A percentile compares a stretch with the other conserved stretches of the same genome.
Conservation (phyloP, 2,329 filamentous ascomycete species). For the Colletotrichum trifolii region DNA sequence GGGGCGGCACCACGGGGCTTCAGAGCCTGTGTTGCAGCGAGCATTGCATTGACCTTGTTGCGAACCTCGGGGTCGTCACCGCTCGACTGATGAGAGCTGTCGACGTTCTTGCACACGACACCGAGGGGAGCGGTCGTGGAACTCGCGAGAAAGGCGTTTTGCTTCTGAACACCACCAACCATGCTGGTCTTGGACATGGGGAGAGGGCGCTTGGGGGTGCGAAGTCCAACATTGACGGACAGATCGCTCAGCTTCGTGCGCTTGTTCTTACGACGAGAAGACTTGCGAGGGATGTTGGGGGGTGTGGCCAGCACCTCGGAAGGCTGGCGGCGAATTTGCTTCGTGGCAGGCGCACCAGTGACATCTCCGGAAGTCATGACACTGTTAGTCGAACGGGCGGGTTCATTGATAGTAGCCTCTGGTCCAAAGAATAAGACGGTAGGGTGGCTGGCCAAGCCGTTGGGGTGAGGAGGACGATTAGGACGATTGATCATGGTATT, state of each 20-base stretch:
- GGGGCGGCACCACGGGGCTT: conserved; percentile 43
- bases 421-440: conserved; percentile 17
- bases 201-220: neutral
- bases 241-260: neutral
- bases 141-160: neutral
- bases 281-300: conserved; percentile 34
- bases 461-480: neutral
- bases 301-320: neutral
- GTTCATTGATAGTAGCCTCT: neutral
- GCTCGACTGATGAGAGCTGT: neutral
- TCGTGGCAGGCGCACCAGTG: neutral
- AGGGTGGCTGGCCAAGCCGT: conserved; percentile 34
- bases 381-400: no score
- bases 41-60: conserved; percentile 50
- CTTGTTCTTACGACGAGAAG: conserved; percentile 23
- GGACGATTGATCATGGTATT: conserved; percentile 25
- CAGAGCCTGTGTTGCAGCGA: conserved; percentile 48
- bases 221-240: neutral
- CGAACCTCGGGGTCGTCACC: conserved; percentile 43
- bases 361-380: no score
- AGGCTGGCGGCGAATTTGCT: neutral
- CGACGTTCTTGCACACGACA: neutral
- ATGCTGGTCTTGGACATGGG: conserved; percentile 31
- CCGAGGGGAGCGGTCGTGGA: conserved; percentile 32
- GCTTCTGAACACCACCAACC: conserved; percentile 18